Evolutionary conservation across 2,329 filamentous ascomycete species (phyloP), one percentile per base, ranked within the genome.

Genomic region (Neocatenulostroma microsporum): DNA sequence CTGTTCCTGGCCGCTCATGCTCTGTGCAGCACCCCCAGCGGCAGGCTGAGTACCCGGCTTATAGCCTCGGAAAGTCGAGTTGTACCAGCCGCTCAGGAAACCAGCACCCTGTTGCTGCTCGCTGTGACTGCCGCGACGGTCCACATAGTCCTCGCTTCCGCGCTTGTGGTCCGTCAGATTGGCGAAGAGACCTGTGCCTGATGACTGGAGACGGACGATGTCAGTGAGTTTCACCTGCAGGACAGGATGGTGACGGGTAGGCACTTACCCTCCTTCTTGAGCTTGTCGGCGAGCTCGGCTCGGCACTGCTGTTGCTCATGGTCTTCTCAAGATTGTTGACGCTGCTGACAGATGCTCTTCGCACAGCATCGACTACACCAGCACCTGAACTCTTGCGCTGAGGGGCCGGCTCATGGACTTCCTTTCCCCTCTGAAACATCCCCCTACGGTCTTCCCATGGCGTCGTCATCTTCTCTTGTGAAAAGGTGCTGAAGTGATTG

Each of bases 381-480:
- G 18, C 32, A 12, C 36, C 37, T n/a, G 43, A 47, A 9, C 36
- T 19, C 29, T 41, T 44, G 21, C 39, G 35, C 14, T 26, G 42
- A 44, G 31, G 46, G 20, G 37, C 40, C 13, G 39, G 49, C 31
- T 55, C 51, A 31, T 57, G 54, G 18, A 57, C 44, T 28, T 57
- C 54, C 30, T 57, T 58, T 31, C 55, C 55, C 19, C 44, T 44
- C 36, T 58, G 55, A 32, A 56, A 57, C 43, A 57, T 46, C 24
- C 52, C 55, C 15, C 55, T 50, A 21, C 55, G 49, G 40, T 58
- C 55, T 39, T 44, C 30, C 55, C 55, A 58, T n/a, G n/a, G n/a
- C n/a, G n/a, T n/a, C n/a, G n/a, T n/a, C n/a, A n/a, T n/a, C n/a
- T n/a, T n/a, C n/a, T n/a, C n/a, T n/a, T n/a, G n/a, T n/a, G n/a